Evolutionary conservation across 169 alveolate species (phyloP).

Genomic region (Eimeria tenella): DNA sequence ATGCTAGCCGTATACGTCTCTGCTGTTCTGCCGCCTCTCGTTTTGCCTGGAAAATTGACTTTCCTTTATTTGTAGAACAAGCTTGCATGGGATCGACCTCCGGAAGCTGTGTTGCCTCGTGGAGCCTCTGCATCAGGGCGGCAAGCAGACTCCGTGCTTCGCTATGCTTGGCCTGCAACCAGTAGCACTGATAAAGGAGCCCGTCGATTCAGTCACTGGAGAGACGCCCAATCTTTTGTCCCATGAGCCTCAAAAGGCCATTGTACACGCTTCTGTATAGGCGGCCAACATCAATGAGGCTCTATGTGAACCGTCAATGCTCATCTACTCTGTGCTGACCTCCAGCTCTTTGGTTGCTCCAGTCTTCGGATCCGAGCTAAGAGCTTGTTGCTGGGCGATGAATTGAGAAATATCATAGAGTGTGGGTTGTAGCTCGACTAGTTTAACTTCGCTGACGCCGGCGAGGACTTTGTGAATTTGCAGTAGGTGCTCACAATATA

Average conservation of each 20-base stretch:
- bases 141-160: conserved; percentile 38
- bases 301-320: neutral
- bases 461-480: conserved; percentile 66
- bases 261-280: neutral
- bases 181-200: too few species aligned
- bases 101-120: conserved; percentile 75
- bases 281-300: neutral
- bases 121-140: conserved; percentile 32
- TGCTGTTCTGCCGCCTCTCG: conserved; percentile 75
- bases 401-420: conserved; percentile 63
- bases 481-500: conserved; percentile 16
- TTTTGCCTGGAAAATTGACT: conserved; percentile 68
- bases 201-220: too few species aligned
- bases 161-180: conserved; percentile 40
- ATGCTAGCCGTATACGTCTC: conserved; percentile 73
- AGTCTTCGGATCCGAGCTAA: conserved; percentile 68
- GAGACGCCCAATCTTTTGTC: too few species aligned
- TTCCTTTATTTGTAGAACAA: conserved; percentile 18
- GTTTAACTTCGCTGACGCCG: conserved; percentile 54
- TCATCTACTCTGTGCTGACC: conserved; percentile 37
- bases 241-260: too few species aligned
- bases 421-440: conserved; percentile 46
- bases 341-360: conserved; percentile 72
- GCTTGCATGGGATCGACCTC: conserved; percentile 69
- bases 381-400: conserved; percentile 49